Evolutionary conservation across 2,329 filamentous ascomycete species (phyloP), one percentile per base, ranked within the genome.

Genomic region (Zasmidium cellare): DNA sequence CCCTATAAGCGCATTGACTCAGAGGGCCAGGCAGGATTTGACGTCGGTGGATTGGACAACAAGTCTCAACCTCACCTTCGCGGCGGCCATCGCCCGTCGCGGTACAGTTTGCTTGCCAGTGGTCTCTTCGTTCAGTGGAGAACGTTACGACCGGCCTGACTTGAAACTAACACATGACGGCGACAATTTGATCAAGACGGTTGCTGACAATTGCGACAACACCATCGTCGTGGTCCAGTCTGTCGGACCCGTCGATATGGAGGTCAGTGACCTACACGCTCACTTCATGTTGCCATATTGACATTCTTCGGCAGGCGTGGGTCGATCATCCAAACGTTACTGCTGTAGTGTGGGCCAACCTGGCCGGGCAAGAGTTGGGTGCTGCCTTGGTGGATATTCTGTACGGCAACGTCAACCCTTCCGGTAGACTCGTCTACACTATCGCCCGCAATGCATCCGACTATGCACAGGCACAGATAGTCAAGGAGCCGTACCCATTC

Each of bases 391-490:
- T 63, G 11, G 58, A 69, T 19, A 52, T 72, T 22, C 54, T 72
- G 11, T 72, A 71, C 58, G 69, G 70, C 31, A 55, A 67, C 11
- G 61, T 57, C 11, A 66, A 61, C 9, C 67, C 73, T 1, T 66
- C 65, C 18, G 67, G 69, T 23, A 62, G 64, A 23, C 57, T 72
- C 6, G 59, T 66, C 3, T 72, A 69, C 59, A 67, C 65, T 24
- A 67, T 69, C 54, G 69, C 67, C 14, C 69, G 67, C 58, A 66
- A 65, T 24, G 67, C 62, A 19, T 52, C 50, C 18, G 69, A 72
- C 46, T 68, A 71, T 44, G n/a, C n/a, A n/a, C 88, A 87, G 1
- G 84, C 87, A 0, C 89, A 83, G 73, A 82, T 87, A 72, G 90
- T 87, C 72, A 56, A 71, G 56, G 73, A 72, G 0, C 75, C 74